These are phyloP conservation scores for Phyllostachys edulis DNA, from an alignment of 176 grass and related monocot species.

Conservation along the genomic window DNA sequence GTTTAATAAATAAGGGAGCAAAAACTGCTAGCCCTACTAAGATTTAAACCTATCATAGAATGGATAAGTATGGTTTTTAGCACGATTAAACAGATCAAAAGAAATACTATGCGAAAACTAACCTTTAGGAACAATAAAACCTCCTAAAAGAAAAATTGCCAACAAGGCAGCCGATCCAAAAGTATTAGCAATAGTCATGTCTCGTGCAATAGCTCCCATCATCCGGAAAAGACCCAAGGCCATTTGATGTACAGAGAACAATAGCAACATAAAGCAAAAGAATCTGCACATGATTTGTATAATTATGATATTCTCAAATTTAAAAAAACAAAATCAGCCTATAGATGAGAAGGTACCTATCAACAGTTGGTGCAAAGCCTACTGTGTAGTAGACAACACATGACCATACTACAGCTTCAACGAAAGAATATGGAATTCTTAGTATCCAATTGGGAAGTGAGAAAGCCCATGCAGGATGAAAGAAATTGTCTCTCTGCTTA, in stretches of 20 bases:
- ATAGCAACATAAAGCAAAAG: slow-evolving; percentile 63
- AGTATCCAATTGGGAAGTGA: slow-evolving; percentile 70
- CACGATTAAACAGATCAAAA: neutral
- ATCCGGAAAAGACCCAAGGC: slow-evolving; percentile 70
- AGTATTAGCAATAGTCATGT: slow-evolving; percentile 60
- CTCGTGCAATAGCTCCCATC: slow-evolving; percentile 71
- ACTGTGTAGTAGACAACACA: slow-evolving; percentile 74
- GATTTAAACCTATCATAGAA: too few relatives aligned
- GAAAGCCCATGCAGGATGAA: slow-evolving; percentile 79
- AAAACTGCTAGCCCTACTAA: neutral
- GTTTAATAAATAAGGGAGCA: neutral
- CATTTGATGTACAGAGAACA: slow-evolving; percentile 82
- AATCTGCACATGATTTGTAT: slow-evolving; percentile 41
- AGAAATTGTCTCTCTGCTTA: slow-evolving; percentile 78
- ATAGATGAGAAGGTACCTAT: slow-evolving; percentile 38
- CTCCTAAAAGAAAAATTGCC: slow-evolving; percentile 63
- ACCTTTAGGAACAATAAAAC: slow-evolving; percentile 79
- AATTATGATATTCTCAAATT: neutral
- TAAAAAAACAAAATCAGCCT: neutral
- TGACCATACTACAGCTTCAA: slow-evolving; percentile 74
- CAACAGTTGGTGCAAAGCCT: slow-evolving; percentile 60
- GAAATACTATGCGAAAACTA: neutral
- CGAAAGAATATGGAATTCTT: slow-evolving; percentile 64
- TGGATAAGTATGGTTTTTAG: neutral
- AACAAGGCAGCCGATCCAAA: slow-evolving; percentile 62